These are phyloP conservation scores for Colletotrichum scovillei DNA, from an alignment of 2,329 filamentous ascomycete species.

Conservation along the genomic window DNA sequence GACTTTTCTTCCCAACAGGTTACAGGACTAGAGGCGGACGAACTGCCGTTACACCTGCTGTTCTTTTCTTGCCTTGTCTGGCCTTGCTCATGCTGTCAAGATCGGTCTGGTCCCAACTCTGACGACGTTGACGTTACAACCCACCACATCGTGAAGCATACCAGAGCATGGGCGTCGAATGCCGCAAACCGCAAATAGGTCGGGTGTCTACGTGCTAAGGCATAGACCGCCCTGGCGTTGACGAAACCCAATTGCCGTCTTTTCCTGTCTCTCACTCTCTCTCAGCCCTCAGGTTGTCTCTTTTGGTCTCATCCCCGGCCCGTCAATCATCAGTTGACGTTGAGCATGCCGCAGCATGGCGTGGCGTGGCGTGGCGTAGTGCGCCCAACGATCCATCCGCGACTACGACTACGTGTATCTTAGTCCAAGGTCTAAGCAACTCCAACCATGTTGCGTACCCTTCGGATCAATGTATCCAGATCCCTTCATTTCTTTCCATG, in stretches of 20 bases:
- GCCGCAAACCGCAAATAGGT: background rate
- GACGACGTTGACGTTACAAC: background rate
- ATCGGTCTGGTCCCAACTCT: background rate
- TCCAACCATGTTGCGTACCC: constrained; percentile 1
- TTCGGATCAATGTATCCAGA: constrained; percentile 27
- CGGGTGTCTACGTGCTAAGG: background rate
- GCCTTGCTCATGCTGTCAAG: constrained; percentile 3
- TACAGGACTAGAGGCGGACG: constrained; percentile 1
- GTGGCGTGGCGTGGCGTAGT: background rate
- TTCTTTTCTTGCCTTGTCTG: constrained; percentile 12
- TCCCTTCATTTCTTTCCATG: constrained; percentile 18
- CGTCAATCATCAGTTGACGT: constrained; percentile 31
- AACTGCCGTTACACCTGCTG: constrained; percentile 20
- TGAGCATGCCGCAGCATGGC: constrained; percentile 5
- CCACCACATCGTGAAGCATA: background rate
- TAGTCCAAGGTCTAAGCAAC: background rate
- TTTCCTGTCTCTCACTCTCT: background rate
- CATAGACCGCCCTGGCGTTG: background rate
- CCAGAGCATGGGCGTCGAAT: background rate
- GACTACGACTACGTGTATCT: background rate
- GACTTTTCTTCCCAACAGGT: background rate
- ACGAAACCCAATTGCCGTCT: constrained; percentile 10
- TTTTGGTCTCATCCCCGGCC: constrained; percentile 1
- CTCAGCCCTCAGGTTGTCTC: background rate
- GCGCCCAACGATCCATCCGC: background rate